Evolutionary conservation across 2,329 filamentous ascomycete genomes (phyloP).

Genomic region (Trichoderma sp.): DNA sequence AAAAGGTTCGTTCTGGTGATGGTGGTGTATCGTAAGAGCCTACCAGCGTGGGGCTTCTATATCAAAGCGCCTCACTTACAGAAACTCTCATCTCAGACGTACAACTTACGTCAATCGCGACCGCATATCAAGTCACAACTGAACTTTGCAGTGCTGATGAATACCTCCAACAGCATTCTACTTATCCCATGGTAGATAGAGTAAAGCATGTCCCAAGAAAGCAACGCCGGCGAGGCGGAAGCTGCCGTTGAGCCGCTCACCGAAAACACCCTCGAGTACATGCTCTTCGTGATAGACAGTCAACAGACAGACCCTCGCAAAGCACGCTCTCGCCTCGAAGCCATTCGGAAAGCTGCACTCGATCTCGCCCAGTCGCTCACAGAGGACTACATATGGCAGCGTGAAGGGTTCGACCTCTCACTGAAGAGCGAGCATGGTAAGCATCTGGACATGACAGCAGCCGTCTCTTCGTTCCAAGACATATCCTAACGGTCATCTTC

Average conservation of each 20-base stretch:
- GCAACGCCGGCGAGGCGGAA: slow-evolving; percentile 1
- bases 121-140: neutral
- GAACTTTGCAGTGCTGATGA: neutral
- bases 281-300: slow-evolving; percentile 69
- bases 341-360: slow-evolving; percentile 68
- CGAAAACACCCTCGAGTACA: slow-evolving; percentile 86
- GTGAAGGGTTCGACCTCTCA: slow-evolving; percentile 75
- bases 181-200: neutral
- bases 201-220: slow-evolving; percentile 5
- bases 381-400: slow-evolving; percentile 94
- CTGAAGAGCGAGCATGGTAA: slow-evolving; percentile 61
- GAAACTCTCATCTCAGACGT: too few species aligned
- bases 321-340: slow-evolving; percentile 67
- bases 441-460: slow-evolving; percentile 28
- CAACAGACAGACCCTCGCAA: slow-evolving; percentile 55
- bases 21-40: neutral
- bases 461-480: neutral
- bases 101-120: neutral
- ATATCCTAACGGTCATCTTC: neutral
- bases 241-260: slow-evolving; percentile 51
- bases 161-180: too few species aligned
- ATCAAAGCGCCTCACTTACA: neutral
- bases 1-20: too few species aligned
- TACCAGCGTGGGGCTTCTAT: slow-evolving; percentile 12
- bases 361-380: slow-evolving; percentile 65